Percentiles rank a stretch among this genome's conserved stretches.
These are phyloP conservation scores for Pyrus hybrid DNA, from an alignment of 331 rosid genomes.

Conservation along the genomic window DNA sequence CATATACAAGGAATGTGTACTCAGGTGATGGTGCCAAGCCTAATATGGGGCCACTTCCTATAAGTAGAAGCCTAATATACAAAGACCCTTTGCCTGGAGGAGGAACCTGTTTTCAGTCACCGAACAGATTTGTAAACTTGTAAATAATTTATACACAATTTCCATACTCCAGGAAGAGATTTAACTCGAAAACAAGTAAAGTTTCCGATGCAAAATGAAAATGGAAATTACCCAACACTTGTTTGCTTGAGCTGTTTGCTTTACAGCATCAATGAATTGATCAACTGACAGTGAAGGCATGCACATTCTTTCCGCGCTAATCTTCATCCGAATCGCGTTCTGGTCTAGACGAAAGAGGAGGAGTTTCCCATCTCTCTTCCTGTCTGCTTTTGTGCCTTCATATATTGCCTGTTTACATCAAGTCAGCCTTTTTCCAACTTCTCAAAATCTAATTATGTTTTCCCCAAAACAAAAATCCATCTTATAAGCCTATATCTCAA, in stretches of 20 bases:
- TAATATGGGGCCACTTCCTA: constrained; percentile 74
- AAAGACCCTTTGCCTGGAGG: constrained; percentile 75
- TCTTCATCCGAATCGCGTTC: constrained; percentile 70
- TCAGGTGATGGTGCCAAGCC: constrained; percentile 78
- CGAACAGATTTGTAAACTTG: not conserved
- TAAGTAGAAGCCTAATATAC: constrained; percentile 73
- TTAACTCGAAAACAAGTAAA: not conserved
- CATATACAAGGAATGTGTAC: constrained; percentile 60
- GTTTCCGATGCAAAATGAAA: not conserved
- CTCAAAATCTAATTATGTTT: no score
- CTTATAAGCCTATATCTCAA: not conserved
- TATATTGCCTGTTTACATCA: constrained; percentile 48
- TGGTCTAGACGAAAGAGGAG: constrained; percentile 72
- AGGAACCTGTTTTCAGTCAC: constrained; percentile 48
- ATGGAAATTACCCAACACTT: constrained; percentile 60
- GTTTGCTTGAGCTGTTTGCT: constrained; percentile 56
- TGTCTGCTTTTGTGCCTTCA: constrained; percentile 83
- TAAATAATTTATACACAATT: not conserved
- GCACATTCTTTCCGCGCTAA: constrained; percentile 83
- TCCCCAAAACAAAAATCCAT: not conserved
- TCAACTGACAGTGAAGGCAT: constrained; percentile 65
- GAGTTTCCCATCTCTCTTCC: constrained; percentile 57
- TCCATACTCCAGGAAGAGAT: not conserved
- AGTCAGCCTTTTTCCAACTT: not conserved
- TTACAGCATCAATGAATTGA: constrained; percentile 64